Evolutionary conservation across 176 grass and related monocot genomes (phyloP).

Genomic region (Eragrostis nindensis): DNA sequence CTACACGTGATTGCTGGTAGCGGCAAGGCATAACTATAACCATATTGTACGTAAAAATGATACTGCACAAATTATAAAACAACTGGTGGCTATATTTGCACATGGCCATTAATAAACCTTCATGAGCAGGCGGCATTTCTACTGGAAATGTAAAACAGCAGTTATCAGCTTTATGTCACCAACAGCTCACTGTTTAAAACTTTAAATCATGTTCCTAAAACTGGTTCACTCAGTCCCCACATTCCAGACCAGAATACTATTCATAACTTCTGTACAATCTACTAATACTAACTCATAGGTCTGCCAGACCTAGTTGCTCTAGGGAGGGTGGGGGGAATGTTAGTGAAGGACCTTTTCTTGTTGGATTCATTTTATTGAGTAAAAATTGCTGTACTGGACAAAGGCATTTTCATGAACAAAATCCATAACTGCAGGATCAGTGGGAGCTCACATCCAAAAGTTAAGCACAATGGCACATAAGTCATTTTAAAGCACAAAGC

Average conservation of each 20-base stretch:
- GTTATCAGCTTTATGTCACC: not conserved
- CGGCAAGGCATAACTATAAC: not conserved
- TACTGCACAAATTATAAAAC: not conserved
- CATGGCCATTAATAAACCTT: slow-evolving; percentile 1
- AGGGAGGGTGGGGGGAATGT: not conserved
- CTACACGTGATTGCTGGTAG: not conserved
- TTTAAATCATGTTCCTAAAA: slow-evolving; percentile 11
- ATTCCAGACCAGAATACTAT: not conserved
- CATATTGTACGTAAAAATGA: not conserved
- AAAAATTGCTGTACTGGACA: no score
- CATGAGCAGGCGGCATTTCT: not conserved
- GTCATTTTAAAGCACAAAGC: slow-evolving; percentile 31
- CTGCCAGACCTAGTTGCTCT: slow-evolving; percentile 6
- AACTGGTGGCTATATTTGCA: not conserved
- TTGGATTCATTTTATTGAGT: no score
- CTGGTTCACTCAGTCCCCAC: slow-evolving; percentile 1
- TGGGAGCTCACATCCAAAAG: slow-evolving; percentile 7
- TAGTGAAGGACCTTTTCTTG: not conserved
- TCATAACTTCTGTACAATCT: not conserved
- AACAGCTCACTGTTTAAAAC: not conserved
- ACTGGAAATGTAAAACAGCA: slow-evolving; percentile 7
- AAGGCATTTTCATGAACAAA: not conserved
- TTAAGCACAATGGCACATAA: slow-evolving; percentile 21
- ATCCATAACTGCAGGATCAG: slow-evolving; percentile 24
- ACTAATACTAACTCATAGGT: not conserved